Conservation (phyloP, 73 alveolate species). For the Paramecium pentaurelia region DNA sequence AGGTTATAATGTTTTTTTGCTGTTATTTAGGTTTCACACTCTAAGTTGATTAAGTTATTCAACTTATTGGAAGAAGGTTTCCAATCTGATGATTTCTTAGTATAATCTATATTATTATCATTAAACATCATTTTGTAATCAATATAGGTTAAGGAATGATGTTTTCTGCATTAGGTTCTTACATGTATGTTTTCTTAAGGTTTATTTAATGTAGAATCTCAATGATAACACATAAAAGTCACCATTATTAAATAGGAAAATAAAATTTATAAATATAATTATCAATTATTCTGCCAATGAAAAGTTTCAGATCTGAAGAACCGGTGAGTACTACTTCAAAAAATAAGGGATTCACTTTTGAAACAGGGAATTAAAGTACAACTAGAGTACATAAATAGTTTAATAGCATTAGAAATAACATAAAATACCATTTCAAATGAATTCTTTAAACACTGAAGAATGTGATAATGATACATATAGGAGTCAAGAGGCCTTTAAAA, state of each 20-base stretch:
- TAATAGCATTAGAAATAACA: not conserved
- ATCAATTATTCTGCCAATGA: not conserved
- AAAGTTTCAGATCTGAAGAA: not conserved
- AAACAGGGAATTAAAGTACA: not conserved
- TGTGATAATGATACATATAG: not conserved
- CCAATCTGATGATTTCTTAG: conserved; percentile 36
- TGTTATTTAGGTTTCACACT: not conserved
- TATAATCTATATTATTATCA: not conserved
- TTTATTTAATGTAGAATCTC: conserved; percentile 48
- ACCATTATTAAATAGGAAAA: conserved; percentile 44
- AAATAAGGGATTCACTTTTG: not conserved
- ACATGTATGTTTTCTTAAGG: conserved; percentile 41
- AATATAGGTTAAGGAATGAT: conserved; percentile 43
- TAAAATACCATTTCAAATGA: not conserved
- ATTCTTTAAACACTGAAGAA: not conserved
- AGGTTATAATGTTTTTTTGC: not conserved
- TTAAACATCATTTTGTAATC: conserved; percentile 45
- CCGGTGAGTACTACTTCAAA: not conserved
- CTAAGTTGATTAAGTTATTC: not conserved
- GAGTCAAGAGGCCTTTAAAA: not conserved
- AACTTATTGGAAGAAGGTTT: conserved; percentile 15
- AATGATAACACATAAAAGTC: conserved; percentile 51
- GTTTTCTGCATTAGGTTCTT: conserved; percentile 38
- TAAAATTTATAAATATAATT: conserved; percentile 2
- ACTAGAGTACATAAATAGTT: not conserved